Percentiles rank a stretch among this genome's conserved stretches.
Evolutionary conservation across 305 asterid species (phyloP).

Genomic region (Fraxinus xanthoxyloides): DNA sequence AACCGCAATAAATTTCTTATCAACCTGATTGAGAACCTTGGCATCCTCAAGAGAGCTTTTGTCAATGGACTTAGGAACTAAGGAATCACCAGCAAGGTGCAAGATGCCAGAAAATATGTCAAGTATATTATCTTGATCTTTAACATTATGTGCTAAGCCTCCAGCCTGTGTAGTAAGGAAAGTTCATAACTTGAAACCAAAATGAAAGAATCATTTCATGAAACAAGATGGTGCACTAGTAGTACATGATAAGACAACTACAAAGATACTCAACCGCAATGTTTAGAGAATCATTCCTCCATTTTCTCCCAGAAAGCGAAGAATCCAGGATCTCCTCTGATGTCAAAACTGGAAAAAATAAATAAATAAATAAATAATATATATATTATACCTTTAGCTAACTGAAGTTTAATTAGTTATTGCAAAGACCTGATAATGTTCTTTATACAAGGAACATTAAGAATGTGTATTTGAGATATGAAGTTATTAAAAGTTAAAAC

Average conservation of each 20-base stretch:
- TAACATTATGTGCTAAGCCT: conserved; percentile 24
- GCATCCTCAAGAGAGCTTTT: conserved; percentile 70
- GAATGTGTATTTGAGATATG: conserved; percentile 16
- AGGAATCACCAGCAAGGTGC: conserved; percentile 56
- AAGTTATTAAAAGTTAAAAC: conserved; percentile 5
- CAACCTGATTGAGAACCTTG: conserved; percentile 86
- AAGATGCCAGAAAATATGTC: conserved; percentile 65
- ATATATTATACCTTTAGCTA: not conserved
- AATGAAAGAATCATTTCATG: conserved; percentile 20
- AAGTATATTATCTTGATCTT: conserved; percentile 55
- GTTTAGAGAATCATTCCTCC: conserved; percentile 44
- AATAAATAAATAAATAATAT: too few relatives aligned
- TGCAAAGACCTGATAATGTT: conserved; percentile 6
- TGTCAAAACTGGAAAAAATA: conserved; percentile 40
- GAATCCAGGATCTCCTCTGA: conserved; percentile 37
- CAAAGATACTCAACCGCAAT: conserved; percentile 44
- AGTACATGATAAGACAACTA: conserved; percentile 19
- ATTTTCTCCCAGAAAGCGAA: conserved; percentile 44
- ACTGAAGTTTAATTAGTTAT: conserved; percentile 9
- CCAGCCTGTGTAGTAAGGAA: conserved; percentile 39
- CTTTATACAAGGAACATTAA: conserved; percentile 10
- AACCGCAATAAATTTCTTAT: conserved; percentile 89
- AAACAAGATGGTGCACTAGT: conserved; percentile 15
- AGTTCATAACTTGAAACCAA: conserved; percentile 17
- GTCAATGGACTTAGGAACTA: conserved; percentile 75